A percentile compares a stretch with the other conserved stretches of the same genome.
These are phyloP conservation scores for Coniochaeta hoffmannii DNA, from an alignment of 2,329 filamentous ascomycete genomes.

Conservation along the genomic window DNA sequence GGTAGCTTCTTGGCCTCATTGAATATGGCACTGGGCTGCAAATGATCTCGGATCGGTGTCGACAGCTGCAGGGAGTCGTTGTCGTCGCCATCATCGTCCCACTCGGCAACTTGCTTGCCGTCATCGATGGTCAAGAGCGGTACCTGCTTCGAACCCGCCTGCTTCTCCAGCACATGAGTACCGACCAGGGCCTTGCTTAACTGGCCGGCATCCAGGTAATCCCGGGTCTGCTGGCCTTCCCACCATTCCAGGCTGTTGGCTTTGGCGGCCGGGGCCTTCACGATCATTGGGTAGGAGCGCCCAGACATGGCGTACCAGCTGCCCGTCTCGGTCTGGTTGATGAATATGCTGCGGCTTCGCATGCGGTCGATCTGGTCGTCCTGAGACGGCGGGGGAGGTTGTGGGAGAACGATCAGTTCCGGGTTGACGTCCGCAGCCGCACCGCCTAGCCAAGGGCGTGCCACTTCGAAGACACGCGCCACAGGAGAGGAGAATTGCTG, in stretches of 20 bases:
- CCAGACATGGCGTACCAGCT: constrained; percentile 95
- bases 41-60: constrained; percentile 7
- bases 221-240: constrained; percentile 31
- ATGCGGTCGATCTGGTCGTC: constrained; percentile 42
- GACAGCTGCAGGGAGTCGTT: constrained; percentile 13
- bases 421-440: constrained; percentile 57
- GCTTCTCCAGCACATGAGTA: constrained; percentile 57
- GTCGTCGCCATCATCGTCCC: not conserved
- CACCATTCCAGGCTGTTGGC: constrained; percentile 39
- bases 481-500: constrained; percentile 70
- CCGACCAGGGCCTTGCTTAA: constrained; percentile 59
- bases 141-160: constrained; percentile 20
- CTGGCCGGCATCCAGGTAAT: constrained; percentile 31
- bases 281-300: constrained; percentile 74
- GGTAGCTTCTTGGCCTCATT: constrained; percentile 44
- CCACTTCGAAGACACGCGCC: constrained; percentile 82
- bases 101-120: constrained; percentile 7
- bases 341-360: constrained; percentile 62
- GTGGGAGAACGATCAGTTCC: constrained; percentile 76
- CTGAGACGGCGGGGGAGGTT: constrained; percentile 60
- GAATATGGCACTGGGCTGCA: constrained; percentile 35
- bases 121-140: constrained; percentile 30
- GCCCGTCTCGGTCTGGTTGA: constrained; percentile 80
- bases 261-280: constrained; percentile 50
- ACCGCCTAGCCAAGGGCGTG: constrained; percentile 53